Percentiles rank a stretch among this genome's conserved stretches.
phyloP scores from a whole-genome alignment of 2,329 filamentous ascomycete genomes.

The Aspergillus aculeatus region DNA sequence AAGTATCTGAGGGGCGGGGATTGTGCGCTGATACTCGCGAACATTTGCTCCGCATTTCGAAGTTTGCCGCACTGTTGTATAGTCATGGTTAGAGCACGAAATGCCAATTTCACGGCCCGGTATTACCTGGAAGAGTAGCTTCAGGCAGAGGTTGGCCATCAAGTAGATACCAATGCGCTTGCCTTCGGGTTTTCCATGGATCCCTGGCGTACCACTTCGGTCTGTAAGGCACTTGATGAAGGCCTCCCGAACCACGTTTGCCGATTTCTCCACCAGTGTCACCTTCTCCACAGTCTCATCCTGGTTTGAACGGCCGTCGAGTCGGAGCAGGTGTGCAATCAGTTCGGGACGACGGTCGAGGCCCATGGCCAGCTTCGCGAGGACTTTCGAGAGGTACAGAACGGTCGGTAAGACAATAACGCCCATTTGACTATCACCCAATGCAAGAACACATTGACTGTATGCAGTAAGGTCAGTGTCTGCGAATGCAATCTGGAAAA shows the following conservation, averaged over 20 bases:
- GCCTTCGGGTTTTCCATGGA: conserved; percentile 68
- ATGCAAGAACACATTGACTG: conserved; percentile 78
- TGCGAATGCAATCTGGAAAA: conserved; percentile 1
- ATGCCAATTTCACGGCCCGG: not conserved
- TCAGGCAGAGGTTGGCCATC: conserved; percentile 86
- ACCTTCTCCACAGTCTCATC: conserved; percentile 67
- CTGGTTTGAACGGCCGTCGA: conserved; percentile 45
- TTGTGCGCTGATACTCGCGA: conserved; percentile 80
- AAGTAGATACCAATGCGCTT: conserved; percentile 87
- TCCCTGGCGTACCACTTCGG: conserved; percentile 62
- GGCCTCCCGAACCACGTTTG: conserved; percentile 84
- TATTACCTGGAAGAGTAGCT: conserved; percentile 76
- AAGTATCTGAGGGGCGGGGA: conserved; percentile 79
- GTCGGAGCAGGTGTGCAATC: conserved; percentile 59
- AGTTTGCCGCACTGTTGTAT: conserved; percentile 68
- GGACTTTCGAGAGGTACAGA: conserved; percentile 74
- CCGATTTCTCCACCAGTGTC: conserved; percentile 81
- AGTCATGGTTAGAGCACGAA: not conserved
- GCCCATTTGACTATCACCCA: conserved; percentile 76
- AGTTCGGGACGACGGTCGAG: conserved; percentile 79
- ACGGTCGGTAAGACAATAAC: conserved; percentile 79
- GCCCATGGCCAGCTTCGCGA: conserved; percentile 79
- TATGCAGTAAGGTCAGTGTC: not conserved
- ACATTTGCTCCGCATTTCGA: conserved; percentile 80
- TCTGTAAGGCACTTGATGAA: conserved; percentile 89